These are phyloP conservation scores for Rhododendron ovatum DNA, from an alignment of 148 eudicot genomes.

Conservation along the genomic window DNA sequence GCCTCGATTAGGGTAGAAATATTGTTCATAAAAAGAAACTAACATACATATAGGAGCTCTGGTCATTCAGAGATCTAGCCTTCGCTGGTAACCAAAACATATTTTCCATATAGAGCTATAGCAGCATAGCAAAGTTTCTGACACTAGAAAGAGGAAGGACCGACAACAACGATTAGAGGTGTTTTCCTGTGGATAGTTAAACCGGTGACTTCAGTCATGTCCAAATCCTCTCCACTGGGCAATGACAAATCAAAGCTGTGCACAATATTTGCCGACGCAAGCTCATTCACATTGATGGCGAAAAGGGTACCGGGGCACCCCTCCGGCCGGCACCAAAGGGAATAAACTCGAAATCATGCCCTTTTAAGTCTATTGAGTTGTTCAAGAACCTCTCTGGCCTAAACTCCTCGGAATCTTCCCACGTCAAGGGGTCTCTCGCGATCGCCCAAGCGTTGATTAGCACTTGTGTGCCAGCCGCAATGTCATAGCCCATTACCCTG, in stretches of 20 bases:
- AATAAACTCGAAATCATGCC: conserved; percentile 28
- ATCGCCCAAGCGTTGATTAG: conserved; percentile 37
- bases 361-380: conserved; percentile 20
- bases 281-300: background rate
- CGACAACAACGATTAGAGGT: background rate
- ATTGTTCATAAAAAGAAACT: too few relatives aligned
- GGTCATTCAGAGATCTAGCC: too few relatives aligned
- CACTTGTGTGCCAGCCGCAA: conserved; percentile 20
- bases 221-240: background rate
- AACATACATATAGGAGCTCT: background rate
- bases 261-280: background rate
- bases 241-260: background rate
- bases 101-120: background rate
- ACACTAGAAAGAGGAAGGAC: background rate
- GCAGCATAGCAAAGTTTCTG: background rate
- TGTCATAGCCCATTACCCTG: conserved; percentile 32
- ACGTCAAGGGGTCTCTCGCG: conserved; percentile 21
- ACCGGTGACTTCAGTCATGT: background rate
- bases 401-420: conserved; percentile 34
- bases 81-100: too few relatives aligned
- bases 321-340: conserved; percentile 23
- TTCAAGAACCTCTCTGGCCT: conserved; percentile 40
- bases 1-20: too few relatives aligned
- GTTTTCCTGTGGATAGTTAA: background rate
- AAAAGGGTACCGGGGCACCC: background rate